phyloP scores from a whole-genome alignment of 2,329 filamentous ascomycete genomes.

The Leptographium galeiforme region DNA sequence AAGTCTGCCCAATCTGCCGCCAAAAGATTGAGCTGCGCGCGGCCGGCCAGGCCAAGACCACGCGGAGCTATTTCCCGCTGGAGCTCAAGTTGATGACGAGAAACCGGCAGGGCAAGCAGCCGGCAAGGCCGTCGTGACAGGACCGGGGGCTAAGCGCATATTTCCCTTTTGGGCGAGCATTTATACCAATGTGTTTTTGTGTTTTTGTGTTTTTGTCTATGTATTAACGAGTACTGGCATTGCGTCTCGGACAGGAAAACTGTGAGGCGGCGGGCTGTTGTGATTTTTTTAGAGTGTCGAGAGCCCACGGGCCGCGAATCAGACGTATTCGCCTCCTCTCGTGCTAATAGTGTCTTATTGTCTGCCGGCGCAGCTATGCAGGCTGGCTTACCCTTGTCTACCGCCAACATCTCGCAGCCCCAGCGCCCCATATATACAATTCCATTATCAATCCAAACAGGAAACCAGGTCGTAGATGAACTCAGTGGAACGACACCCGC shows the following conservation, averaged over 20 bases:
- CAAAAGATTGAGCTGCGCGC: constrained; percentile 34
- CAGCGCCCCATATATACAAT: not conserved
- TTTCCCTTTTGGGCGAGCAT: not conserved
- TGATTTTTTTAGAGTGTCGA: too few species aligned
- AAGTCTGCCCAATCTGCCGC: constrained; percentile 51
- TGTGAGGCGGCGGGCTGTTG: too few species aligned
- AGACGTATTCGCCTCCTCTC: too few species aligned
- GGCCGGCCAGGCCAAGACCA: constrained; percentile 23
- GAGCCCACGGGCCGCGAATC: too few species aligned
- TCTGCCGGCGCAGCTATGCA: not conserved
- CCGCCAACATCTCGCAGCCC: not conserved
- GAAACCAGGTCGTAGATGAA: not conserved
- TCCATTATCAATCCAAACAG: not conserved
- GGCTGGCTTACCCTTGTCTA: not conserved
- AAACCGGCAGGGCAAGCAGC: constrained; percentile 37
- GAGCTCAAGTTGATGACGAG: constrained; percentile 50
- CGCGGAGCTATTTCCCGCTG: constrained; percentile 41
- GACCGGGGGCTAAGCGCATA: not conserved
- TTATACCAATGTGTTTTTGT: not conserved
- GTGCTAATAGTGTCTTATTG: too few species aligned
- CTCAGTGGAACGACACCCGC: constrained; percentile 27
- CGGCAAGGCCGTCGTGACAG: constrained; percentile 9
- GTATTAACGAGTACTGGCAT: too few species aligned
- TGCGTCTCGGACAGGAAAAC: too few species aligned
- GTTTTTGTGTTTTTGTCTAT: too few species aligned